Conservation (phyloP, 768 basidiomycete genomes). For the Lactarius evosmus region DNA sequence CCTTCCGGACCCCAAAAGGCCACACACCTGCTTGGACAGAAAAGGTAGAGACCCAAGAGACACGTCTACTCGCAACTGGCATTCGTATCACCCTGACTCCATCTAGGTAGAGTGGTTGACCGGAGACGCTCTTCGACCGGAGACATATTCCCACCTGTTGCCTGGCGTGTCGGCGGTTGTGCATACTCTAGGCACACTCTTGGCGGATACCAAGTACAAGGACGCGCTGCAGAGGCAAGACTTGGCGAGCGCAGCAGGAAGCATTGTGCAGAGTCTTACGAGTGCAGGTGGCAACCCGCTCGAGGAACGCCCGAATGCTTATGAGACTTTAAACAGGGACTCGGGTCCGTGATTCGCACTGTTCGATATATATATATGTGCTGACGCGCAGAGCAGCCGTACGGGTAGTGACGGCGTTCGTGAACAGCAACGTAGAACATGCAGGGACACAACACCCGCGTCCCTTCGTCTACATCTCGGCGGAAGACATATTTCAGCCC, state of each 20-base stretch:
- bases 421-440: conserved; percentile 45
- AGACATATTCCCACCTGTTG: conserved; percentile 67
- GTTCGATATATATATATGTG: not conserved
- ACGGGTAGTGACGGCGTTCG: conserved; percentile 73
- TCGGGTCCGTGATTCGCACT: conserved; percentile 56
- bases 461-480: conserved; percentile 93
- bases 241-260: conserved; percentile 48
- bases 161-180: conserved; percentile 73
- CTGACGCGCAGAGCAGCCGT: conserved; percentile 45
- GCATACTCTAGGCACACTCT: conserved; percentile 88
- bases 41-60: conserved; percentile 47
- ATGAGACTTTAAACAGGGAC: conserved; percentile 85
- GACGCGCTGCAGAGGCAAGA: conserved; percentile 58
- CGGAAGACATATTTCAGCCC: conserved; percentile 90
- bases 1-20: conserved; percentile 85
- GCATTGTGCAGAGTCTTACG: conserved; percentile 42
- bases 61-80: conserved; percentile 4
- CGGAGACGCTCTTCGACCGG: conserved; percentile 77
- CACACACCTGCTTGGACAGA: conserved; percentile 84
- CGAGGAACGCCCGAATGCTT: conserved; percentile 48
- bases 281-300: conserved; percentile 55
- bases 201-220: conserved; percentile 84
- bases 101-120: conserved; percentile 80
- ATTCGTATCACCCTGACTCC: conserved; percentile 14
- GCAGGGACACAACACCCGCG: conserved; percentile 36